Percentiles rank a stretch among this genome's conserved stretches.
Evolutionary conservation across 495 filamentous ascomycete genomes (phyloP).

Genomic region (Chaetomium tenue): DNA sequence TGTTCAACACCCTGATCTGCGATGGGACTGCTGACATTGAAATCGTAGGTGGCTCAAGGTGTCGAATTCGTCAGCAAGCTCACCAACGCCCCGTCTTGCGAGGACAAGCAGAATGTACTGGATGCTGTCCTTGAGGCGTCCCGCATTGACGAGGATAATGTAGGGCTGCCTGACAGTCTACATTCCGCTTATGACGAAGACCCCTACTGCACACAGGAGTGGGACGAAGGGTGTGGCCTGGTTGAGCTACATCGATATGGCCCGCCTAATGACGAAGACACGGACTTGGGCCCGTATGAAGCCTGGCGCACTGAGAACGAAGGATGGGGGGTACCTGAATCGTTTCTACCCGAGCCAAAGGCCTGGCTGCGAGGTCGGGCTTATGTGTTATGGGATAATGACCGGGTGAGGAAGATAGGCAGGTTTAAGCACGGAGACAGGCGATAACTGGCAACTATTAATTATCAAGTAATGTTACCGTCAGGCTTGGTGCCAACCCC

Average conservation of each 20-base stretch:
- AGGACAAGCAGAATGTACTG: not conserved
- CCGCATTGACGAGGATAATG: not conserved
- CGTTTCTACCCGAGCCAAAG: not conserved
- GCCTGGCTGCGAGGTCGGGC: not conserved
- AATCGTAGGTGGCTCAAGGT: not conserved
- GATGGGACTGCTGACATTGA: not conserved
- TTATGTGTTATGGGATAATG: conserved; percentile 3
- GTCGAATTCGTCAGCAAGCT: not conserved
- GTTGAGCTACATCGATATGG: not conserved
- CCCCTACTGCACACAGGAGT: not conserved
- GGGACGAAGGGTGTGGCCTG: not conserved
- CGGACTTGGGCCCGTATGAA: conserved; percentile 1
- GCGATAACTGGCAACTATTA: too few species aligned
- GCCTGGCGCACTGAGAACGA: not conserved
- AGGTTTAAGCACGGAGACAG: not conserved
- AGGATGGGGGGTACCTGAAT: not conserved
- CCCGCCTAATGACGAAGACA: not conserved
- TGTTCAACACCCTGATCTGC: not conserved
- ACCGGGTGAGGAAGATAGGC: conserved; percentile 1
- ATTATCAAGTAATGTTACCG: too few species aligned
- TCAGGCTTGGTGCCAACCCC: too few species aligned
- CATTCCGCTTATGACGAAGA: not conserved
- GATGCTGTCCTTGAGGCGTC: not conserved
- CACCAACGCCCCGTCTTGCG: not conserved
- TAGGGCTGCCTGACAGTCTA: not conserved